These are phyloP conservation scores for Rhazya stricta DNA, from an alignment of 257 asterid genomes.

Conservation along the genomic window DNA sequence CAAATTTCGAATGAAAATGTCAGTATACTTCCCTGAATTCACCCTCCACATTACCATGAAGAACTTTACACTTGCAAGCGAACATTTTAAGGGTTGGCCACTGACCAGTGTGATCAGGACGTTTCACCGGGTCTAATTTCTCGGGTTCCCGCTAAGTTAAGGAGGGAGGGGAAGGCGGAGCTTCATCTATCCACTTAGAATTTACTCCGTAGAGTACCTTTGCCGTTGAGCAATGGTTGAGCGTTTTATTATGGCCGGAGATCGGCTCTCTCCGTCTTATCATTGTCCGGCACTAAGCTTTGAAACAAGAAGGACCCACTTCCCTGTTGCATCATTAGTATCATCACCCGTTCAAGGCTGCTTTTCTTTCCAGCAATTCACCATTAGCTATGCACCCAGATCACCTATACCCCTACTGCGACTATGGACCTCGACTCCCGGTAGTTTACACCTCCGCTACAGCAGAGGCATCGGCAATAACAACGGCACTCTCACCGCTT, in stretches of 20 bases:
- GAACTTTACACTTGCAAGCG: no score
- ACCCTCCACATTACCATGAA: no score
- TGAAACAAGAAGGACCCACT: neutral
- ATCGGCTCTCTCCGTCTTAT: constrained; percentile 10
- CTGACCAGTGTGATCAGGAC: no score
- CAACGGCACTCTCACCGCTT: constrained; percentile 22
- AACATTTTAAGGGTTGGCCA: no score
- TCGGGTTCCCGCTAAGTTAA: neutral
- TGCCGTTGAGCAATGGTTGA: constrained; percentile 15
- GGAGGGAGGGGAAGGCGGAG: neutral
- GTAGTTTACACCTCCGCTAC: constrained; percentile 24
- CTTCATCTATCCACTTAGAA: neutral
- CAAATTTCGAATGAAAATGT: no score
- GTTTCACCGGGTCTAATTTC: no score
- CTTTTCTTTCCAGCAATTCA: constrained; percentile 10
- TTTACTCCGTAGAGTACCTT: neutral
- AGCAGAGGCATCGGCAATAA: constrained; percentile 16
- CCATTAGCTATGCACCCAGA: neutral
- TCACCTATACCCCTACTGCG: neutral
- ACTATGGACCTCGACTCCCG: neutral
- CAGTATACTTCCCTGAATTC: no score
- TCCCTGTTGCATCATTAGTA: constrained; percentile 1
- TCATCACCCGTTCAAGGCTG: constrained; percentile 6
- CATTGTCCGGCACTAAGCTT: neutral
- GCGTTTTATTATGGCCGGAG: constrained; percentile 7